Base-by-base conservation (phyloP, 257 asterid species). In the Coffea canephora region DNA sequence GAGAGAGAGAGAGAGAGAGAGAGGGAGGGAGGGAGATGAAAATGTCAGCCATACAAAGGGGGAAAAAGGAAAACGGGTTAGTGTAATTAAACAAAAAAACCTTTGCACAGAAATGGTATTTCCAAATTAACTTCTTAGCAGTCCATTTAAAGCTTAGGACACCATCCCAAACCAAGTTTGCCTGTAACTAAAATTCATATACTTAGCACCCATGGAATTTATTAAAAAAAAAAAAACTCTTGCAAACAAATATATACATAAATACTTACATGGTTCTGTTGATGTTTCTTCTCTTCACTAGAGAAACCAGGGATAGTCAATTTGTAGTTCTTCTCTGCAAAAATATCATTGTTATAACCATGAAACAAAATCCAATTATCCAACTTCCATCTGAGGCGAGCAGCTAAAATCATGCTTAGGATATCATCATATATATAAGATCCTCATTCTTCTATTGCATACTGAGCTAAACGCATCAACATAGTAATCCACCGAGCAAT, bases 271-370 rank as follows among this genome's bases (percentile, higher is more conserved):
- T 77, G 86, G 75, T 82, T 87, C 11, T 85, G 82, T 43, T 78
- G 78, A 67, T 83, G 86, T 82, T 87, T 91, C 88, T 77, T 89
- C 82, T 87, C 97, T 80, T 96, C 98, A 45, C 93, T 89, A 46
- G 97, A 92, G 86, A 83, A 96, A 78, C 97, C 99, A 50, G 99
- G 99, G 81, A 95, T 77, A 14, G 88, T 89, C 88, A 94, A 83
- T 13, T 91, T 87, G 96, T 90, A 92, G 86, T 94, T 90, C 87
- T 90, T 96, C 91, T 96, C 99, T 96, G 99, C 86, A 87, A 85
- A 82, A 82, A 68, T 45, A 75, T 48, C 78, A 79, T 74, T 34
- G 84, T 86, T 79, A 87, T 85, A 78, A 69, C 54, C 9, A 23
- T 3, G n/a, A 61, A 65, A 77, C 43, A 52, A 76, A 70, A 75